A percentile compares a stretch with the other conserved stretches of the same genome.
These are phyloP conservation scores for Gnomoniopsis smithogilvyi DNA, from an alignment of 2,329 filamentous ascomycete species.

Conservation along the genomic window DNA sequence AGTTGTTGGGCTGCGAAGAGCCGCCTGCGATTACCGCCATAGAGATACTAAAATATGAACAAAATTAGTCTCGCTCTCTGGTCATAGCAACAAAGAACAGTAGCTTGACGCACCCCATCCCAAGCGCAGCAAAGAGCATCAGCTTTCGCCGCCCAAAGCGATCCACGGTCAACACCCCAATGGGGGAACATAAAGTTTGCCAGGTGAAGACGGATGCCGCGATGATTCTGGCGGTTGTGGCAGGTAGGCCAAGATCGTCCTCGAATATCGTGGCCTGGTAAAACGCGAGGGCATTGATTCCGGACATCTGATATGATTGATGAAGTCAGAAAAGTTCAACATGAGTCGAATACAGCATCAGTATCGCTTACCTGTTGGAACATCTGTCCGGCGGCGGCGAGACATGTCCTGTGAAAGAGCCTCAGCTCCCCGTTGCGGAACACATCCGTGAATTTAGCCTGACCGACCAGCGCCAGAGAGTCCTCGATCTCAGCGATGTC, in stretches of 20 bases:
- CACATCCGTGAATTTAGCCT: constrained; percentile 16
- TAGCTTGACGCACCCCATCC: constrained; percentile 1
- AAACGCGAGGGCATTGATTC: constrained; percentile 10
- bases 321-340: background rate
- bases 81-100: background rate
- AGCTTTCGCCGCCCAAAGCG: constrained; percentile 13
- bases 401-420: constrained; percentile 22
- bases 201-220: constrained; percentile 14
- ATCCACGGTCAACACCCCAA: constrained; percentile 10
- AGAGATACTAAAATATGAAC: background rate
- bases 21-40: constrained; percentile 3
- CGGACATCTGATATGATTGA: constrained; percentile 6
- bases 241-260: constrained; percentile 10
- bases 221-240: constrained; percentile 9
- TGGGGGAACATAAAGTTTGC: constrained; percentile 12
- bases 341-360: background rate
- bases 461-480: background rate
- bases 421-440: constrained; percentile 20
- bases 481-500: constrained; percentile 1
- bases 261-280: constrained; percentile 13
- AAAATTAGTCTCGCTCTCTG: background rate
- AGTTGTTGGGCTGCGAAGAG: constrained; percentile 27
- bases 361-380: constrained; percentile 18
- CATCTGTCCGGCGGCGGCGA: constrained; percentile 20
- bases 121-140: constrained; percentile 8